Evolutionary conservation across 108 stramenopile species (phyloP).

Genomic region (Schizochytrium sp.): DNA sequence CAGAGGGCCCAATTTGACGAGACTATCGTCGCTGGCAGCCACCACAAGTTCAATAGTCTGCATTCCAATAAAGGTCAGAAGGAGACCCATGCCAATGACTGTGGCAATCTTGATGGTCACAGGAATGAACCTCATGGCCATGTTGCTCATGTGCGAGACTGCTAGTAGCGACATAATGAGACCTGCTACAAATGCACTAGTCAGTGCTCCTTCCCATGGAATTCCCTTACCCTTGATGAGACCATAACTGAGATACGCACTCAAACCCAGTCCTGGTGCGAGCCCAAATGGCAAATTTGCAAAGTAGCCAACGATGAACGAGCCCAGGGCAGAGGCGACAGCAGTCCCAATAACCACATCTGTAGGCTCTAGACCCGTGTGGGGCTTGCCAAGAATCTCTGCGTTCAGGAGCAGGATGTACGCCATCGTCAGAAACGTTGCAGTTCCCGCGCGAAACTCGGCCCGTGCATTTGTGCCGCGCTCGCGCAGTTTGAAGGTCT

Average conservation of each 20-base stretch:
- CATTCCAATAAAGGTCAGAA: slow-evolving; percentile 78
- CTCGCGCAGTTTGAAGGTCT: slow-evolving; percentile 70
- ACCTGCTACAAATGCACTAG: slow-evolving; percentile 54
- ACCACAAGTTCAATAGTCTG: slow-evolving; percentile 74
- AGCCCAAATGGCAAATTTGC: slow-evolving; percentile 79
- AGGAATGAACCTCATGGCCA: slow-evolving; percentile 65
- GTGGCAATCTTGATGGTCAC: slow-evolving; percentile 73
- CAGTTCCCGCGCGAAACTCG: slow-evolving; percentile 76
- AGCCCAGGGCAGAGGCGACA: slow-evolving; percentile 68
- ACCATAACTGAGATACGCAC: slow-evolving; percentile 76
- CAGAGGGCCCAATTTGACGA: slow-evolving; percentile 75
- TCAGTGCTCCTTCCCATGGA: slow-evolving; percentile 28
- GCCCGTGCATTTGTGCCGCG: slow-evolving; percentile 67
- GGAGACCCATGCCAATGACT: slow-evolving; percentile 80
- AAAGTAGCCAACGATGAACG: slow-evolving; percentile 73
- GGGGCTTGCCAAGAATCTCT: slow-evolving; percentile 71
- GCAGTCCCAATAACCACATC: slow-evolving; percentile 76
- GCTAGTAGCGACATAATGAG: slow-evolving; percentile 49
- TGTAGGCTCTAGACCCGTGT: slow-evolving; percentile 71
- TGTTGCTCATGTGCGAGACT: slow-evolving; percentile 37
- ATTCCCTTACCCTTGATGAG: slow-evolving; percentile 69
- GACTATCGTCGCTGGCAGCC: slow-evolving; percentile 67
- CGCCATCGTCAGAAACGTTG: slow-evolving; percentile 76
- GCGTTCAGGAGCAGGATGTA: slow-evolving; percentile 80
- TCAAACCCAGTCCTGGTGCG: slow-evolving; percentile 78